Conservation (phyloP, 2,329 filamentous ascomycete species). For the Neofusicoccum umdonicola region DNA sequence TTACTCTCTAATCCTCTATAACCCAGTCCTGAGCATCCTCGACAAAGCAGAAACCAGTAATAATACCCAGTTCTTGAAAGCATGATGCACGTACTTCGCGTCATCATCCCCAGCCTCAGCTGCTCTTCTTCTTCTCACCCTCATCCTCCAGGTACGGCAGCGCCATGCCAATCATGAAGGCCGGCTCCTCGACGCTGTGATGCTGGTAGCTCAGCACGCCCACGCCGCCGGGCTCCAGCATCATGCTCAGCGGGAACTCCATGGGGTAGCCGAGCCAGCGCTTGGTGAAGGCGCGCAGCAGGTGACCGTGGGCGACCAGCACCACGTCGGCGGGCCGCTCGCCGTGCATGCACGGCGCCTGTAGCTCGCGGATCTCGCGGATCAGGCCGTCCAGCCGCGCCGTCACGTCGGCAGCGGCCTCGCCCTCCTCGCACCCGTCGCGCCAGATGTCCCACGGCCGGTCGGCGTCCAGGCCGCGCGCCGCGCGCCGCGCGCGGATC, state of each 20-base stretch:
- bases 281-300: slow-evolving; percentile 80
- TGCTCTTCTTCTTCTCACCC: neutral
- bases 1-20: slow-evolving; percentile 54
- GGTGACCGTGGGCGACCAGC: slow-evolving; percentile 84
- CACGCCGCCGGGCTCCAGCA: slow-evolving; percentile 81
- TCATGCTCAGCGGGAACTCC: slow-evolving; percentile 66
- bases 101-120: neutral
- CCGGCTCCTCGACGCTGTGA: slow-evolving; percentile 72
- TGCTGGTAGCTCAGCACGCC: slow-evolving; percentile 83
- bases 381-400: slow-evolving; percentile 71
- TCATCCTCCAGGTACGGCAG: neutral
- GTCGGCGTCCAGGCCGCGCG: slow-evolving; percentile 55
- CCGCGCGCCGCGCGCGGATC: slow-evolving; percentile 58
- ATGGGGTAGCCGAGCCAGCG: slow-evolving; percentile 72
- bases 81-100: too few relatives aligned
- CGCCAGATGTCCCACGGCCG: slow-evolving; percentile 79
- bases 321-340: slow-evolving; percentile 60
- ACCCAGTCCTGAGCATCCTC: neutral
- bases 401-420: slow-evolving; percentile 72
- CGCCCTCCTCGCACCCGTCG: slow-evolving; percentile 83
- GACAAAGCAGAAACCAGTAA: neutral
- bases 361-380: slow-evolving; percentile 64
- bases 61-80: neutral
- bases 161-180: slow-evolving; percentile 47
- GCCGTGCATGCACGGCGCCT: slow-evolving; percentile 45